phyloP scores from a whole-genome alignment of 192 early-diverging fungal genomes.

The Dimargaris verticillata region DNA sequence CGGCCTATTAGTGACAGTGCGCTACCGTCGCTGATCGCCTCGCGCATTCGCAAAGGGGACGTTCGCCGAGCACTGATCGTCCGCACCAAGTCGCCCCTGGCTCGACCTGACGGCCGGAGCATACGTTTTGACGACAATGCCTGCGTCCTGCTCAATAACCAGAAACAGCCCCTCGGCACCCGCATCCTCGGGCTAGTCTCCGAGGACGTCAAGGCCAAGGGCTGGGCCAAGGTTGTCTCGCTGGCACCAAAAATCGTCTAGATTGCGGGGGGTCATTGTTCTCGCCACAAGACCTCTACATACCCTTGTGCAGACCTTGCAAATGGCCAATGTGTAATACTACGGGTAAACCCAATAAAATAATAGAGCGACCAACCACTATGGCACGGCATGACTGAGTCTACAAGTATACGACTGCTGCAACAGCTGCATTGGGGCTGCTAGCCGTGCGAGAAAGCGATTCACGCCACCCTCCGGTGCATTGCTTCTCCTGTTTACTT shows the following conservation, averaged over 20 bases:
- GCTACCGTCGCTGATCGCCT: conserved; percentile 33
- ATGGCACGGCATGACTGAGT: too few species aligned
- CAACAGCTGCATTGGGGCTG: too few species aligned
- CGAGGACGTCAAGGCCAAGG: conserved; percentile 77
- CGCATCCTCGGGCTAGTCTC: conserved; percentile 82
- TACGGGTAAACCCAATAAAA: too few species aligned
- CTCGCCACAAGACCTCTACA: too few species aligned
- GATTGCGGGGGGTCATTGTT: conserved; percentile 3
- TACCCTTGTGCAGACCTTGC: too few species aligned
- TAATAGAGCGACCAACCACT: too few species aligned
- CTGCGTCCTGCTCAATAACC: conserved; percentile 83
- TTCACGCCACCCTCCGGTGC: too few species aligned
- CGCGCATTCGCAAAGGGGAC: conserved; percentile 83
- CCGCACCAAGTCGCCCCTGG: conserved; percentile 72
- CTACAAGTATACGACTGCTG: too few species aligned
- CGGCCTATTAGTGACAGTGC: conserved; percentile 47
- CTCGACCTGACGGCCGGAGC: conserved; percentile 78
- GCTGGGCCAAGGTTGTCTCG: conserved; percentile 88
- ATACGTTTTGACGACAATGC: conserved; percentile 96
- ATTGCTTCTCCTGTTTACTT: too few species aligned
- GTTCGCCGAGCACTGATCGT: conserved; percentile 82
- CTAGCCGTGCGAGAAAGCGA: too few species aligned
- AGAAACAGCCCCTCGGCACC: conserved; percentile 85
- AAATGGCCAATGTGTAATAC: too few species aligned
- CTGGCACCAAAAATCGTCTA: conserved; percentile 83